A percentile compares a stretch with the other conserved stretches of the same genome.
These are phyloP conservation scores for Eruca vesicaria DNA, from an alignment of 441 rosid species.

Conservation along the genomic window DNA sequence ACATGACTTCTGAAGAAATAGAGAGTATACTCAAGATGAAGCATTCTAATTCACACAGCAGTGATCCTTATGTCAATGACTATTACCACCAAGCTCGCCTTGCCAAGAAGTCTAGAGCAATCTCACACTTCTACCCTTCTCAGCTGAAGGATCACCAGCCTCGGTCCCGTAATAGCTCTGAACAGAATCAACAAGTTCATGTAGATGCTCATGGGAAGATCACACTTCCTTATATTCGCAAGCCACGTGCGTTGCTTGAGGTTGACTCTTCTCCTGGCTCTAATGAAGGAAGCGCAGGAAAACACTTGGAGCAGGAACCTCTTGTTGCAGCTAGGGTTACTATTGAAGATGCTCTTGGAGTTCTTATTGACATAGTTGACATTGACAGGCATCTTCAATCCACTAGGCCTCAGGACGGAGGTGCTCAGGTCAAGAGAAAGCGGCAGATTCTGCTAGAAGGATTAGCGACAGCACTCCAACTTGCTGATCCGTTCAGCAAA, in stretches of 20 bases:
- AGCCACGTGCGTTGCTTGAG: conserved; percentile 68
- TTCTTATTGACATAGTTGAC: conserved; percentile 76
- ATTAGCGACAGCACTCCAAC: conserved; percentile 82
- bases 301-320: conserved; percentile 83
- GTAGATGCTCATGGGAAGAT: conserved; percentile 61
- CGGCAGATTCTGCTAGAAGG: conserved; percentile 81
- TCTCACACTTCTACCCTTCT: conserved; percentile 71
- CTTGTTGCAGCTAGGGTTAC: conserved; percentile 82
- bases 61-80: conserved; percentile 85
- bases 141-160: conserved; percentile 79
- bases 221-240: conserved; percentile 53
- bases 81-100: conserved; percentile 95
- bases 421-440: conserved; percentile 68
- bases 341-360: conserved; percentile 59
- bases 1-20: conserved; percentile 95
- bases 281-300: conserved; percentile 61
- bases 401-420: conserved; percentile 81
- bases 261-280: conserved; percentile 55
- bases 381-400: conserved; percentile 71
- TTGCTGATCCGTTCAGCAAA: conserved; percentile 86
- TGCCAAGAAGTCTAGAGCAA: conserved; percentile 61
- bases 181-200: conserved; percentile 59
- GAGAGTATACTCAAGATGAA: conserved; percentile 97
- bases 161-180: conserved; percentile 74
- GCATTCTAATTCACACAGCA: conserved; percentile 85